Percentiles rank a stretch among this genome's conserved stretches.
Conservation (phyloP, 2,329 filamentous ascomycete genomes). For the Xylariaceae sp. region DNA sequence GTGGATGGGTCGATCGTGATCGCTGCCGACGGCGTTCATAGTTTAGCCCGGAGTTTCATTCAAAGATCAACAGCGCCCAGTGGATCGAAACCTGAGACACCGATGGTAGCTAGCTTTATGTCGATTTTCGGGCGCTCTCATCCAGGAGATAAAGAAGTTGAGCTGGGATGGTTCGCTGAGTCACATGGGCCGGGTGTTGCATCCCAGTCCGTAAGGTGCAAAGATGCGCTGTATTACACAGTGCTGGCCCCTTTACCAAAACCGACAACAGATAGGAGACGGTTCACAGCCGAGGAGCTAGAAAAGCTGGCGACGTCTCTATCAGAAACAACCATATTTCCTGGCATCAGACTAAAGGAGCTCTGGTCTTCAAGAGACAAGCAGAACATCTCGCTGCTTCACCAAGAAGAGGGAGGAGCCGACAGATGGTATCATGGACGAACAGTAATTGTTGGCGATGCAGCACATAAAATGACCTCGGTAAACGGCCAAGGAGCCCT, state of each 20-base stretch:
- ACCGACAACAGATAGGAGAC: slow-evolving; percentile 3
- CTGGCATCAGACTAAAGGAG: slow-evolving; percentile 16
- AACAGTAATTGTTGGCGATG: slow-evolving; percentile 35
- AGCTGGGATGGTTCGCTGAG: slow-evolving; percentile 12
- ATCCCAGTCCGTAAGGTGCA: slow-evolving; percentile 8
- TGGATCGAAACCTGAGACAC: background rate
- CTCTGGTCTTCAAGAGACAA: slow-evolving; percentile 14
- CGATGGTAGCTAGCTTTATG: slow-evolving; percentile 9
- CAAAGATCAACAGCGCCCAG: slow-evolving; percentile 2
- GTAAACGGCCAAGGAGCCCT: slow-evolving; percentile 17
- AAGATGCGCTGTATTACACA: slow-evolving; percentile 11
- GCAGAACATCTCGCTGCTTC: slow-evolving; percentile 3
- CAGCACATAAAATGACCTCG: slow-evolving; percentile 30
- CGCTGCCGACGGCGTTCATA: slow-evolving; percentile 23
- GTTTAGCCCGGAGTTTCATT: slow-evolving; percentile 18
- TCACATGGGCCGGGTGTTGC: slow-evolving; percentile 11
- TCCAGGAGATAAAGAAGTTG: background rate
- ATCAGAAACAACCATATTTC: slow-evolving; percentile 14
- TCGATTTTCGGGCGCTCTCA: slow-evolving; percentile 13
- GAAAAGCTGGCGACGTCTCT: slow-evolving; percentile 13
- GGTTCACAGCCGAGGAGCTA: slow-evolving; percentile 12
- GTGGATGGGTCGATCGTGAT: slow-evolving; percentile 22
- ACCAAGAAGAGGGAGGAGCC: slow-evolving; percentile 19
- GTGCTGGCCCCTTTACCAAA: slow-evolving; percentile 7
- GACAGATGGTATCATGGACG: slow-evolving; percentile 26